Conservation (phyloP, 805 yeast species). For the Pichia nakasei region DNA sequence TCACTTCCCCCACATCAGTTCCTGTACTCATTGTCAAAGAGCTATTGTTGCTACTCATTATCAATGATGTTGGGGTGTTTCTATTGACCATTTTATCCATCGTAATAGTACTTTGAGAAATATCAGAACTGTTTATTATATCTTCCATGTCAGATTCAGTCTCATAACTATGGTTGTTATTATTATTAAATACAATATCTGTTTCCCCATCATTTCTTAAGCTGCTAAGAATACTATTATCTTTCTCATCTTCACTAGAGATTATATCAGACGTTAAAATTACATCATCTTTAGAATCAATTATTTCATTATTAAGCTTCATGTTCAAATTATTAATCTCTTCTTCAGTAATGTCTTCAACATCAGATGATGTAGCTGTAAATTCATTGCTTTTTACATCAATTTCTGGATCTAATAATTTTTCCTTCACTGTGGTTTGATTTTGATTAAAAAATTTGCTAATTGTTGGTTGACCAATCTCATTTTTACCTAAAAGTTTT, state of each 20-base stretch:
- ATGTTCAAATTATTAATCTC: slow-evolving; percentile 3
- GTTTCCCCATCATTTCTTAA: neutral
- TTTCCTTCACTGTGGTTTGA: neutral
- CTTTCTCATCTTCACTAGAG: slow-evolving; percentile 1
- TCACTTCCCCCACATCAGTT: slow-evolving; percentile 9
- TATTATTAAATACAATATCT: neutral
- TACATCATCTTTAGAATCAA: neutral
- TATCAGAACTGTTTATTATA: slow-evolving; percentile 19
- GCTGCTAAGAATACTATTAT: neutral
- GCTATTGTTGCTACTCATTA: neutral
- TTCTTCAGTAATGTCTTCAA: slow-evolving; percentile 11
- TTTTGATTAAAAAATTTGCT: slow-evolving; percentile 16
- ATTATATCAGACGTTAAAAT: neutral
- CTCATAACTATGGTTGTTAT: neutral
- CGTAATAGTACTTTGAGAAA: slow-evolving; percentile 5
- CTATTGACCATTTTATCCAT: slow-evolving; percentile 1
- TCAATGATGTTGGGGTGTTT: neutral
- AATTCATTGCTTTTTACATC: neutral
- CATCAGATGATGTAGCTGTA: slow-evolving; percentile 7
- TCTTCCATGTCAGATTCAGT: slow-evolving; percentile 19
- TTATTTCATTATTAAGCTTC: neutral
- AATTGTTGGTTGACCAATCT: slow-evolving; percentile 6
- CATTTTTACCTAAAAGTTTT: slow-evolving; percentile 15
- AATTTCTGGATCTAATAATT: neutral
- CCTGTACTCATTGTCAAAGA: neutral